Conservation (phyloP, 352 stramenopile genomes). For the Globisporangium nagaii region DNA sequence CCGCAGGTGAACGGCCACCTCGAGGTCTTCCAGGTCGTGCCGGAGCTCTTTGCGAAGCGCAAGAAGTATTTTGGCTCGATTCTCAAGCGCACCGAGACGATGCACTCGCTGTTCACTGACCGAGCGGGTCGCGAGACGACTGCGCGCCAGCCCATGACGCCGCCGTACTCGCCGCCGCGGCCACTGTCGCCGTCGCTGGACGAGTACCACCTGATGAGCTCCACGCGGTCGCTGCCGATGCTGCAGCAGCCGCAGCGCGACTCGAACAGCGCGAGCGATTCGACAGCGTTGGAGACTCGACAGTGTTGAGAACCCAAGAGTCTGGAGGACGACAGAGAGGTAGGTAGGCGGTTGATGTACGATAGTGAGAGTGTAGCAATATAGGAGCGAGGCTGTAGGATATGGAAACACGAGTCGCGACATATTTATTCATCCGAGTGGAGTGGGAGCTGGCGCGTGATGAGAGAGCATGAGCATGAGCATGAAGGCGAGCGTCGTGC, state of each 20-base stretch:
- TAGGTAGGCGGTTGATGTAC: too few relatives aligned
- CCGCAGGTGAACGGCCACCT: constrained; percentile 33
- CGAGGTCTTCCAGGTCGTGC: constrained; percentile 39
- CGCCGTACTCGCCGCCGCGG: background rate
- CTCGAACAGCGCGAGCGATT: too few relatives aligned
- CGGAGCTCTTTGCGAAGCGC: constrained; percentile 13
- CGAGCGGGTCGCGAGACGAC: background rate
- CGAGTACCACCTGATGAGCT: background rate
- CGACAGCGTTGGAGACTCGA: too few relatives aligned
- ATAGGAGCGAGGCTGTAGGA: too few relatives aligned
- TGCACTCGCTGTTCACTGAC: constrained; percentile 7
- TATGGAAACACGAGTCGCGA: too few relatives aligned
- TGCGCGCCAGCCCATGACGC: background rate
- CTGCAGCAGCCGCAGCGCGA: background rate
- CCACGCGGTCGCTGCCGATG: background rate
- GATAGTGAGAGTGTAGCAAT: too few relatives aligned
- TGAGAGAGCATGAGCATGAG: too few relatives aligned
- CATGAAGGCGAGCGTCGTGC: too few relatives aligned
- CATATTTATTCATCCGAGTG: too few relatives aligned
- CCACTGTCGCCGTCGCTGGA: background rate
- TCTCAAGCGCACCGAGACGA: constrained; percentile 10
- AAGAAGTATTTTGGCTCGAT: constrained; percentile 16
- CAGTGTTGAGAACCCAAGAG: too few relatives aligned
- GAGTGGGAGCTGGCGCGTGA: too few relatives aligned
- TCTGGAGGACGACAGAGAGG: too few relatives aligned